Conservation (phyloP, 768 basidiomycete genomes). For the Psilocybe azurescens region DNA sequence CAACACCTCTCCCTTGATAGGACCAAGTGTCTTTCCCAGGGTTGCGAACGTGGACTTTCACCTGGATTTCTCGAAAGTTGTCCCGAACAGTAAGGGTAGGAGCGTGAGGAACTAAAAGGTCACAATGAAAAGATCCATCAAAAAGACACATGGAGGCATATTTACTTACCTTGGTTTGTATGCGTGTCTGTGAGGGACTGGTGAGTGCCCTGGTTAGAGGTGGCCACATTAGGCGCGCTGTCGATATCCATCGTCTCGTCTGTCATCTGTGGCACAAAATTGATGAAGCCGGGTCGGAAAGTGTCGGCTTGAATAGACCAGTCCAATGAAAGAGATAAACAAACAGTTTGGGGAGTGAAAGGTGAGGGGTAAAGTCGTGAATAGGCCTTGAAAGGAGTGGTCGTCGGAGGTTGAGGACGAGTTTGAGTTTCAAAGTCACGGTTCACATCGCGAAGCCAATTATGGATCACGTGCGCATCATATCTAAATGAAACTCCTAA, state of each 20-base stretch:
- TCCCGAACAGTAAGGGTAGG: conserved; percentile 45
- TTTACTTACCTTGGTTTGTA: conserved; percentile 19
- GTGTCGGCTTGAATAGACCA: neutral
- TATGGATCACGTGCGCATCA: conserved; percentile 32
- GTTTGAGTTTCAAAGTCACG: conserved; percentile 24
- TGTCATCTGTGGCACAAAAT: conserved; percentile 33
- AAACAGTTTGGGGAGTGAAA: neutral
- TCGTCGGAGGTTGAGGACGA: conserved; percentile 17
- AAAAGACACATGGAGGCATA: neutral
- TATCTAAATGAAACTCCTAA: neutral
- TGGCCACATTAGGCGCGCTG: conserved; percentile 18
- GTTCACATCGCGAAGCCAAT: conserved; percentile 33
- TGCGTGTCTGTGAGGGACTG: conserved; percentile 12
- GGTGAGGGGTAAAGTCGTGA: neutral
- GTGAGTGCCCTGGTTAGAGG: conserved; percentile 13
- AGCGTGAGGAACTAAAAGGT: conserved; percentile 14
- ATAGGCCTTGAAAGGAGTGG: neutral
- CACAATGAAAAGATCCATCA: neutral
- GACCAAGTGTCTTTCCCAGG: conserved; percentile 83
- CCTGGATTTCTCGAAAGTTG: conserved; percentile 76
- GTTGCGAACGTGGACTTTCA: conserved; percentile 83
- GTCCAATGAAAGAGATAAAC: neutral
- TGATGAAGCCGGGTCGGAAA: conserved; percentile 3
- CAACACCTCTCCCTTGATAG: conserved; percentile 79
- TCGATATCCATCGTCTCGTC: conserved; percentile 54